Percentiles rank a stretch among this genome's conserved stretches.
phyloP scores from a whole-genome alignment of 2,329 filamentous ascomycete genomes.

The Trichoderma simmonsii region DNA sequence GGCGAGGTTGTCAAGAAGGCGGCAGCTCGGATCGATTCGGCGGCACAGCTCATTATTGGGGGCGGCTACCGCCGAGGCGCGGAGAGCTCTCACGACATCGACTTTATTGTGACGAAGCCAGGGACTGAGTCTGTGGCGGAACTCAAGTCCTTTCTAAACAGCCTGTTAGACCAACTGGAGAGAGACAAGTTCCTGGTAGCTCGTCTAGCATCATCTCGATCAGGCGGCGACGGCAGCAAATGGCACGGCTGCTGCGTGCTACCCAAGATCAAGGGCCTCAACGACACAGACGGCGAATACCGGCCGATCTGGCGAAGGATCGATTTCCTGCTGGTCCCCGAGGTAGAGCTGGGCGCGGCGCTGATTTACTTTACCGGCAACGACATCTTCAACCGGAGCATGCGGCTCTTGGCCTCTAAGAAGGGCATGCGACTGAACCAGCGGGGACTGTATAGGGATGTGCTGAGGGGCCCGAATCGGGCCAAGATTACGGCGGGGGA shows the following conservation, averaged over 20 bases:
- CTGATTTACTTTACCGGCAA: constrained; percentile 96
- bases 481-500: constrained; percentile 64
- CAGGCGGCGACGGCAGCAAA: constrained; percentile 61
- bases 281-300: constrained; percentile 23
- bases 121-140: constrained; percentile 51
- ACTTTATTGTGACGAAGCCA: constrained; percentile 74
- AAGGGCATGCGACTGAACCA: constrained; percentile 86
- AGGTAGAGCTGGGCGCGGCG: constrained; percentile 75
- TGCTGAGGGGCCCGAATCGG: constrained; percentile 56
- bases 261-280: constrained; percentile 42
- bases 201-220: constrained; percentile 57
- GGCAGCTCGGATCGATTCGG: constrained; percentile 57
- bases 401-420: constrained; percentile 73
- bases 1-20: constrained; percentile 60
- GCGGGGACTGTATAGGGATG: constrained; percentile 70
- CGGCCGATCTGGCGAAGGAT: constrained; percentile 70
- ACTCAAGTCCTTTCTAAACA: constrained; percentile 60
- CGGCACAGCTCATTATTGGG: constrained; percentile 68
- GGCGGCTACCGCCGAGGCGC: constrained; percentile 85
- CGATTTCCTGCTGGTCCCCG: constrained; percentile 80
- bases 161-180: constrained; percentile 61
- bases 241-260: constrained; percentile 86
- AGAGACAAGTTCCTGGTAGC: constrained; percentile 64
- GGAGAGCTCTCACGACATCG: constrained; percentile 73
- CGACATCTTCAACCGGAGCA: constrained; percentile 88